Conservation (phyloP, 1,139 yeast genomes). For the Suzukiozyma palmioleophila region DNA sequence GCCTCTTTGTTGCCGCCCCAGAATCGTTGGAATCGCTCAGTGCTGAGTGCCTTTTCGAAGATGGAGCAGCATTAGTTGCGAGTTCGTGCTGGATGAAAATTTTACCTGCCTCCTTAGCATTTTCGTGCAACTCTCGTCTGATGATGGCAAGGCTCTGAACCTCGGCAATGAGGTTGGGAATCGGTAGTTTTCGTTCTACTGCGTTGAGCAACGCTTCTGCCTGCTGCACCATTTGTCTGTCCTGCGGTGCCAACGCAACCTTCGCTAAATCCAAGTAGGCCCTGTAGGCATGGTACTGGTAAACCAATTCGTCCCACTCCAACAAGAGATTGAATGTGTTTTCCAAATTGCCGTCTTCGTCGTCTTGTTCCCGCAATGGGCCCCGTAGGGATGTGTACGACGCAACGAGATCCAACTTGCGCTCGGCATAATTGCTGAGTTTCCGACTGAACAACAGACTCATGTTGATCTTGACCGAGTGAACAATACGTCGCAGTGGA, state of each 20-base stretch:
- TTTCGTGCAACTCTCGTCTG: conserved; percentile 26
- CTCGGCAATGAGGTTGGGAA: conserved; percentile 17
- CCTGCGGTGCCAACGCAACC: conserved; percentile 5
- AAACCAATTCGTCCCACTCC: conserved; percentile 21
- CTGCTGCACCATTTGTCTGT: conserved; percentile 6
- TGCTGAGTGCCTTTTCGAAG: background rate
- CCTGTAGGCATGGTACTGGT: conserved; percentile 18
- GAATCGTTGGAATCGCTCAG: no score
- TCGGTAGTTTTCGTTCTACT: conserved; percentile 20
- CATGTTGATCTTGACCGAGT: background rate
- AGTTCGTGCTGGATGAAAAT: conserved; percentile 11
- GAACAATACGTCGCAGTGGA: no score
- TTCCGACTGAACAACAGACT: conserved; percentile 9
- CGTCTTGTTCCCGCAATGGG: conserved; percentile 10
- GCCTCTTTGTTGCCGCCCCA: no score
- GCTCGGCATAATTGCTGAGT: conserved; percentile 17
- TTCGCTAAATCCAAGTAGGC: conserved; percentile 13
- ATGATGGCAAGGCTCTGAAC: conserved; percentile 22
- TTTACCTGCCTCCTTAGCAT: conserved; percentile 29
- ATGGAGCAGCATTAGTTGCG: background rate
- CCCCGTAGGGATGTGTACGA: conserved; percentile 15
- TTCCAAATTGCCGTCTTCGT: conserved; percentile 9
- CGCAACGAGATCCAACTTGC: conserved; percentile 13
- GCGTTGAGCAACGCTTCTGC: conserved; percentile 11
- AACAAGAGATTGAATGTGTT: conserved; percentile 15